Conservation (phyloP, 2,329 filamentous ascomycete genomes). For the Penicillium sp. region DNA sequence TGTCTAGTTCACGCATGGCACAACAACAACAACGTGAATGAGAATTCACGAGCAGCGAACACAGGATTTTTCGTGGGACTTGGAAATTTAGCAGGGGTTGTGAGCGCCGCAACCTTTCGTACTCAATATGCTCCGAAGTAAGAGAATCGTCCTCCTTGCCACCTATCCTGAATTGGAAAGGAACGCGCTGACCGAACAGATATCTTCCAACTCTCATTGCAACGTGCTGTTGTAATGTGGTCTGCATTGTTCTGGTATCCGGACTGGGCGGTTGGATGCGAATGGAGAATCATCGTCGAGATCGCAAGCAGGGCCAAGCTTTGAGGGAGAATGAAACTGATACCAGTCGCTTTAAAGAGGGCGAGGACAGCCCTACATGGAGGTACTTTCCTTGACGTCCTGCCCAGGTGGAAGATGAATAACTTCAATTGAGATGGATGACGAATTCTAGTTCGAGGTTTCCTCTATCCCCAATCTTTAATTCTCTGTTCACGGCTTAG, state of each 20-base stretch:
- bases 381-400: constrained; percentile 21
- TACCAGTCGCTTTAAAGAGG: constrained; percentile 41
- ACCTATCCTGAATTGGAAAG: too few relatives aligned
- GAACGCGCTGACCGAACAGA: constrained; percentile 8
- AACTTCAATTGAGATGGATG: too few relatives aligned
- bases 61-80: constrained; percentile 52
- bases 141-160: background rate
- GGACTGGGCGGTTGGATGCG: constrained; percentile 50
- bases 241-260: constrained; percentile 43
- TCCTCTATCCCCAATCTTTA: too few relatives aligned
- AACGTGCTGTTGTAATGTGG: constrained; percentile 46
- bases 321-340: constrained; percentile 42
- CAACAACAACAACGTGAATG: constrained; percentile 56
- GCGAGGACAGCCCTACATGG: constrained; percentile 42
- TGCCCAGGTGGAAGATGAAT: background rate
- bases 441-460: too few relatives aligned
- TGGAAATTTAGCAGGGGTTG: constrained; percentile 52
- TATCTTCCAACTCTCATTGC: constrained; percentile 52
- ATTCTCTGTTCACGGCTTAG: too few relatives aligned
- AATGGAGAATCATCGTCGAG: constrained; percentile 43
- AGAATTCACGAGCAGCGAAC: constrained; percentile 52
- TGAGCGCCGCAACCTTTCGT: constrained; percentile 49
- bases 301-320: constrained; percentile 38
- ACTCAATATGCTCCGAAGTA: constrained; percentile 50
- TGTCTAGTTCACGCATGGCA: constrained; percentile 54